A percentile compares a stretch with the other conserved stretches of the same genome.
These are phyloP conservation scores for Fusarium burgessii DNA, from an alignment of 2,329 filamentous ascomycete genomes.

Conservation along the genomic window DNA sequence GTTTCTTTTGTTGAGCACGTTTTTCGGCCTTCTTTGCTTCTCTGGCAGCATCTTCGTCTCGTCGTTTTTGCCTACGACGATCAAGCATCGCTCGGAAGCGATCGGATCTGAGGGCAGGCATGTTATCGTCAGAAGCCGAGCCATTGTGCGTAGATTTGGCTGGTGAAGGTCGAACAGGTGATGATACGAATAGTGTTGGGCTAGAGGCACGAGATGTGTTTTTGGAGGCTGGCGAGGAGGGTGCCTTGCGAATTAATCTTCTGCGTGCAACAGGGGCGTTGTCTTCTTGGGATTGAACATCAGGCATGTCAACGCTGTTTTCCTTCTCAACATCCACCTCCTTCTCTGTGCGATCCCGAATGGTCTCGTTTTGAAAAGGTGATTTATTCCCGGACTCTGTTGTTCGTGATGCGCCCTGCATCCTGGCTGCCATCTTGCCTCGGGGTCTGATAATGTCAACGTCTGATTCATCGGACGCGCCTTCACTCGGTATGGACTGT, in stretches of 20 bases:
- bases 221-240: conserved; percentile 50
- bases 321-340: conserved; percentile 42
- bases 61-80: conserved; percentile 77
- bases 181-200: conserved; percentile 68
- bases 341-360: conserved; percentile 58
- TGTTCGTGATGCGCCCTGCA: conserved; percentile 59
- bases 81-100: conserved; percentile 79
- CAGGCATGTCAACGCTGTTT: conserved; percentile 45
- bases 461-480: conserved; percentile 60
- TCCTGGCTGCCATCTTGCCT: conserved; percentile 73
- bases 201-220: conserved; percentile 46
- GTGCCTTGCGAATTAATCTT: conserved; percentile 54
- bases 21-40: conserved; percentile 62
- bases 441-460: conserved; percentile 61
- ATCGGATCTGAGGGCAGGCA: conserved; percentile 63
- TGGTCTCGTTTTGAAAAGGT: conserved; percentile 45
- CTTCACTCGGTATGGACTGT: conserved; percentile 52
- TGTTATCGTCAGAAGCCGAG: conserved; percentile 60
- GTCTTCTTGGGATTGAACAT: conserved; percentile 56
- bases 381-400: conserved; percentile 12
- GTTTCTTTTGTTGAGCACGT: conserved; percentile 51
- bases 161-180: conserved; percentile 57
- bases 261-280: conserved; percentile 56
- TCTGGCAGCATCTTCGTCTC: conserved; percentile 73
- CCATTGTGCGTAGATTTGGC: conserved; percentile 49